Evolutionary conservation across 2,329 filamentous ascomycete species (phyloP).

Genomic region (Penicillium sp.): DNA sequence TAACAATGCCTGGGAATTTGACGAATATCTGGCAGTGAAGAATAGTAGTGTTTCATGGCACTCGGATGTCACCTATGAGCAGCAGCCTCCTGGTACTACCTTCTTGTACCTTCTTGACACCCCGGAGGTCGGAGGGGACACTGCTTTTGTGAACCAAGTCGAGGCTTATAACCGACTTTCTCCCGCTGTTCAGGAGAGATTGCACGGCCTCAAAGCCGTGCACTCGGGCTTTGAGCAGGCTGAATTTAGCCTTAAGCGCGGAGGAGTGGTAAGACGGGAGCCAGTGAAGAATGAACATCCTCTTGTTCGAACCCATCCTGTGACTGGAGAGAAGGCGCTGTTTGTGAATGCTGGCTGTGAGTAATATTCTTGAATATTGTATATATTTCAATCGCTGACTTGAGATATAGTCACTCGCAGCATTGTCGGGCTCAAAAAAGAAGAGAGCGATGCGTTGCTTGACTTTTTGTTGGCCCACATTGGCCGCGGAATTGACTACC

Average conservation of each 20-base stretch:
- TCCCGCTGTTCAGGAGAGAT: slow-evolving; percentile 72
- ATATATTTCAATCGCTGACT: slow-evolving; percentile 9
- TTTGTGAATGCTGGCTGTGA: slow-evolving; percentile 41
- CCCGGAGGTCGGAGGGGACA: slow-evolving; percentile 78
- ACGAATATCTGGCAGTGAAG: slow-evolving; percentile 66
- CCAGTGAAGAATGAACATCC: slow-evolving; percentile 75
- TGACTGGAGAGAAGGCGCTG: slow-evolving; percentile 37
- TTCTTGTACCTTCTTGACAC: slow-evolving; percentile 83
- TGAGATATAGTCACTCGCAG: slow-evolving; percentile 38
- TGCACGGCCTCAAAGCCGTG: slow-evolving; percentile 77
- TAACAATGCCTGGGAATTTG: slow-evolving; percentile 61
- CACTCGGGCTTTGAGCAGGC: slow-evolving; percentile 83
- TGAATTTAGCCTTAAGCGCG: slow-evolving; percentile 64
- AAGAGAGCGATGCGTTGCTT: slow-evolving; percentile 47
- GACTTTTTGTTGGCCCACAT: slow-evolving; percentile 27
- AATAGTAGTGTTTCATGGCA: slow-evolving; percentile 85
- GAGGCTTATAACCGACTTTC: slow-evolving; percentile 80
- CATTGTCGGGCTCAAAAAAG: slow-evolving; percentile 50
- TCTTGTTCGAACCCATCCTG: slow-evolving; percentile 58
- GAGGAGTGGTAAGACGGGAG: slow-evolving; percentile 72
- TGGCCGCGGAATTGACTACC: slow-evolving; percentile 28
- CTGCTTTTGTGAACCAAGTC: slow-evolving; percentile 75
- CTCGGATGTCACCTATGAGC: slow-evolving; percentile 82
- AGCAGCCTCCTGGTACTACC: slow-evolving; percentile 85
- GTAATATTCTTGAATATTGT: background rate